Conservation (phyloP, 192 early-diverging fungal species). For the Coemansia sp. region DNA sequence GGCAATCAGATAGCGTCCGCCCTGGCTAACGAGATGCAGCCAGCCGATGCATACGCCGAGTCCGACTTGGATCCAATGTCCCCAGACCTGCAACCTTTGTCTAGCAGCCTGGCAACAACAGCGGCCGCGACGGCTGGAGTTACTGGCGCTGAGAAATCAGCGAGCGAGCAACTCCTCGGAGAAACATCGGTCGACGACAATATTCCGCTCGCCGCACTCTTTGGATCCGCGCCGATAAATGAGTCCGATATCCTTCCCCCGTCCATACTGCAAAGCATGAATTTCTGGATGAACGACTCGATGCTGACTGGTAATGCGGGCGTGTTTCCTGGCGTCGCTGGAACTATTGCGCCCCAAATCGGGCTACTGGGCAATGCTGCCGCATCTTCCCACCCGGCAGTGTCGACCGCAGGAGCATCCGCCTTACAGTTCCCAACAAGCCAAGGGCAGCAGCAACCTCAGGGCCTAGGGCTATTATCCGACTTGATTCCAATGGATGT, state of each 20-base stretch:
- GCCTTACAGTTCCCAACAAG: slow-evolving; percentile 7
- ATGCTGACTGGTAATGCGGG: slow-evolving; percentile 30
- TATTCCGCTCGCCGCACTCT: slow-evolving; percentile 47
- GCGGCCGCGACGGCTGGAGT: slow-evolving; percentile 2
- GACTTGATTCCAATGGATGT: slow-evolving; percentile 51
- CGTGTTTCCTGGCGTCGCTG: neutral
- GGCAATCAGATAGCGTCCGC: slow-evolving; percentile 17
- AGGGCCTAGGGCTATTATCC: slow-evolving; percentile 6
- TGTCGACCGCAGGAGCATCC: neutral
- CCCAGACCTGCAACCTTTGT: neutral
- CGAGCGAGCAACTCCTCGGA: neutral
- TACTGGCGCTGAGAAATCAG: neutral
- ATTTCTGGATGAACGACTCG: slow-evolving; percentile 57
- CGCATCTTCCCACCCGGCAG: slow-evolving; percentile 1
- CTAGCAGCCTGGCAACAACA: neutral
- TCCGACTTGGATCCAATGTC: neutral
- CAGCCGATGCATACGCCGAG: neutral
- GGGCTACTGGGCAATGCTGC: neutral
- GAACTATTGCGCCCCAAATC: neutral
- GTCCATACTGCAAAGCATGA: slow-evolving; percentile 55
- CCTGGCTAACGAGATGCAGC: neutral
- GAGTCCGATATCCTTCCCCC: slow-evolving; percentile 55
- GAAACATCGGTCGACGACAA: slow-evolving; percentile 31
- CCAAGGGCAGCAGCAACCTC: neutral
- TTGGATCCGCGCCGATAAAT: slow-evolving; percentile 42